phyloP scores from a whole-genome alignment of 2,329 filamentous ascomycete genomes.

The Cladosporium sp. region DNA sequence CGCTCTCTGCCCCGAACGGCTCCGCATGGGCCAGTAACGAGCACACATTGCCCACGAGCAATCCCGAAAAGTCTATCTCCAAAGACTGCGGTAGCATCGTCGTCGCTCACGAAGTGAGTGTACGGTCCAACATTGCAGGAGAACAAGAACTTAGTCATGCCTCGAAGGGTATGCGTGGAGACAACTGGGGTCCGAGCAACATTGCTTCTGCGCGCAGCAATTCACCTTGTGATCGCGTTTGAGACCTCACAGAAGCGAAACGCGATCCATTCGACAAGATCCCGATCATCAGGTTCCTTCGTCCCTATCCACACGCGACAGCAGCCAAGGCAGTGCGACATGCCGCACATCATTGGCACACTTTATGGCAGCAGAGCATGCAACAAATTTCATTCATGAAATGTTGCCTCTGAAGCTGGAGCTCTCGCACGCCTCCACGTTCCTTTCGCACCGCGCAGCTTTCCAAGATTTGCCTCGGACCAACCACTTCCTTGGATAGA shows the following conservation, averaged over 20 bases:
- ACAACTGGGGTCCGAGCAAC: background rate
- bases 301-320: no score
- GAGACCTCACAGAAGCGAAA: no score
- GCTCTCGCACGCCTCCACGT: background rate
- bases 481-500: background rate
- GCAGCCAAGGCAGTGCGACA: no score
- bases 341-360: no score
- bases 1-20: background rate
- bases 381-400: background rate
- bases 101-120: slow-evolving; percentile 5
- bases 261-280: no score
- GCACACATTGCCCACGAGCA: background rate
- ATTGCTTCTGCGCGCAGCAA: background rate
- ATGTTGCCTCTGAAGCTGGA: background rate
- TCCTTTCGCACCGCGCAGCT: background rate
- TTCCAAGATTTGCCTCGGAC: background rate
- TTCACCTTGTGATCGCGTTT: background rate
- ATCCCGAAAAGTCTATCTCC: background rate
- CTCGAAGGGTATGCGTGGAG: background rate
- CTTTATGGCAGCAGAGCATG: no score
- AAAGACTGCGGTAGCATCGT: background rate
- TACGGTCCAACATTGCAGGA: background rate
- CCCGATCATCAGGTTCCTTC: no score
- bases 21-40: slow-evolving; percentile 4
- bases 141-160: background rate